These are phyloP conservation scores for Nyssa sinensis DNA, from an alignment of 148 eudicot species.

Conservation along the genomic window DNA sequence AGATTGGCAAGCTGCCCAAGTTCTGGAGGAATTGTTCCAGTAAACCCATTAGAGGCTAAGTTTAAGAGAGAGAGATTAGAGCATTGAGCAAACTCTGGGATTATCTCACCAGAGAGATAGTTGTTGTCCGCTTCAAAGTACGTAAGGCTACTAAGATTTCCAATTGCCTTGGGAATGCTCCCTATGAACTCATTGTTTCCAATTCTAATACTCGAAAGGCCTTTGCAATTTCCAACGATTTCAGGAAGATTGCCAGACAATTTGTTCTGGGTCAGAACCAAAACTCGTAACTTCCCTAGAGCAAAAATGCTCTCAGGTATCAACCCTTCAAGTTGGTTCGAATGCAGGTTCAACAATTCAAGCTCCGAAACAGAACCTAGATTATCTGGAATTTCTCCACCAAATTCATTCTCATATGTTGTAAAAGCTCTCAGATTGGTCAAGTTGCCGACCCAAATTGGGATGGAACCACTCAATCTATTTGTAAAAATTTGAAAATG, in stretches of 20 bases:
- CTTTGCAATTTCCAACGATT: conserved; percentile 62
- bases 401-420: conserved; percentile 79
- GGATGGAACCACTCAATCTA: conserved; percentile 75
- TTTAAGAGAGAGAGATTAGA: conserved; percentile 80
- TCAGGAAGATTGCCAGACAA: conserved; percentile 57
- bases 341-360: conserved; percentile 74
- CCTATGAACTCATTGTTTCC: conserved; percentile 77
- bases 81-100: conserved; percentile 63
- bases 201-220: conserved; percentile 78
- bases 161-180: conserved; percentile 61
- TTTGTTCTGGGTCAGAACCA: conserved; percentile 73
- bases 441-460: conserved; percentile 80
- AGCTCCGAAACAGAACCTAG: conserved; percentile 66
- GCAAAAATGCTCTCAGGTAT: conserved; percentile 77
- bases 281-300: conserved; percentile 49
- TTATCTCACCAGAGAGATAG: conserved; percentile 82
- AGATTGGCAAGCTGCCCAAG: conserved; percentile 70
- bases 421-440: conserved; percentile 66
- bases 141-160: conserved; percentile 73
- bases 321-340: conserved; percentile 66
- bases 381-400: conserved; percentile 62
- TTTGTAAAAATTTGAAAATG: conserved; percentile 71
- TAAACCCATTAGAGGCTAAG: conserved; percentile 82
- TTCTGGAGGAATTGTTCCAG: conserved; percentile 67
- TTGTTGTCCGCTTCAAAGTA: conserved; percentile 92